Percentiles rank a stretch among this genome's conserved stretches.
These are phyloP conservation scores for Leucogyrophana mollusca DNA, from an alignment of 768 basidiomycete genomes.

Conservation along the genomic window DNA sequence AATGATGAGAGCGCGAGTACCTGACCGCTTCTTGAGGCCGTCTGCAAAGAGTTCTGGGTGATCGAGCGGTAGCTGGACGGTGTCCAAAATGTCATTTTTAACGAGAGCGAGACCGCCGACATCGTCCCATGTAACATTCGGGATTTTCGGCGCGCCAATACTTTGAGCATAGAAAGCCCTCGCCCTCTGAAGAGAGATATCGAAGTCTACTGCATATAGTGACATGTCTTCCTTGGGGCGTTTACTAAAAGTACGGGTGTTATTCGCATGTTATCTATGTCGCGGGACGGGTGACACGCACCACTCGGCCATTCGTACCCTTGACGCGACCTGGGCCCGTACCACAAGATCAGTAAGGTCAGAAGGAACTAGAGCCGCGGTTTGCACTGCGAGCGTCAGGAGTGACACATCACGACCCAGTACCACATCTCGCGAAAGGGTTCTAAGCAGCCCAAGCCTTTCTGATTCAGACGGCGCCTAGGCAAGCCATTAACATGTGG, in stretches of 20 bases:
- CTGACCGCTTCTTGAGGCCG: conserved; percentile 94
- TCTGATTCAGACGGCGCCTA: conserved; percentile 83
- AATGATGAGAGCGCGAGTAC: conserved; percentile 35
- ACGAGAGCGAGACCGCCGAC: conserved; percentile 88
- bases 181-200: conserved; percentile 66
- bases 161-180: conserved; percentile 82
- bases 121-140: conserved; percentile 95
- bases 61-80: conserved; percentile 88
- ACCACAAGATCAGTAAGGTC: conserved; percentile 74
- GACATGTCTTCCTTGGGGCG: too few relatives aligned
- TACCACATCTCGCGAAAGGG: conserved; percentile 35
- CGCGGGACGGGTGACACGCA: too few relatives aligned
- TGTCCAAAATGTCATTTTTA: conserved; percentile 93
- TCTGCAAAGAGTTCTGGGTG: conserved; percentile 87
- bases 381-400: conserved; percentile 72
- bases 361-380: conserved; percentile 83
- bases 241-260: too few relatives aligned
- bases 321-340: conserved; percentile 54
- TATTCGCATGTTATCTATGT: too few relatives aligned
- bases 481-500: background rate
- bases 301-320: conserved; percentile 40
- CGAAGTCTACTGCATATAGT: conserved; percentile 59
- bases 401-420: conserved; percentile 81
- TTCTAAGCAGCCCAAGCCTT: conserved; percentile 52
- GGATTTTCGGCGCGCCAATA: conserved; percentile 97